Base-by-base conservation (phyloP, 2,329 filamentous ascomycete genomes). In the Ascochyta koolunga region DNA sequence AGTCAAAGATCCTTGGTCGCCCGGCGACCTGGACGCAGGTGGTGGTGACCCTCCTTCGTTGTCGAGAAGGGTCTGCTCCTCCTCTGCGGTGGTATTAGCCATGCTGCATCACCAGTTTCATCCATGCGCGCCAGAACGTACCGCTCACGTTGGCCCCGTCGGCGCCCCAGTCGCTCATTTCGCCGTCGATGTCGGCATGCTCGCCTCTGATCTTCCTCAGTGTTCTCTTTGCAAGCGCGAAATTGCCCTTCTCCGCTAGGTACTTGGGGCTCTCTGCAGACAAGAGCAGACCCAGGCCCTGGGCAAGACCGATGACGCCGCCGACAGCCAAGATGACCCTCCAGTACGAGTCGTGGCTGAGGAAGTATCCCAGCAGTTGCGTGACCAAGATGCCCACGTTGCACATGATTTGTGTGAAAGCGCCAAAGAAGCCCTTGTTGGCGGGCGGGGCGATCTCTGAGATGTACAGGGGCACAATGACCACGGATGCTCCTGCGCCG, bases 401-500 rank as follows among this genome's bases (percentile, higher is more conserved):
- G 79, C 93, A 93, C 76, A 92, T 93, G 68, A 98, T 87, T 72
- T 99, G 93, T 0, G 95, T 98, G 76, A 96, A 89, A 31, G 82
- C 80, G 10, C 86, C 86, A 65, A 96, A 98, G 59, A 96, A 86
- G 5, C 92, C 93, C 49, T 87, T 85, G 61, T 88, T 84, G 15
- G 70, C 71, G 1, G 75, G 75, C 33, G 93, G 95, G 0, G 93
- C 88, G 22, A 97, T 84, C 75, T 99, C 95, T 39, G 91, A 93
- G 64, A 99, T 91, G 79, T 96, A 99, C 18, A 99, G 85, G 0
- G 95, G 95, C 2, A 96, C 92, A 31, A 97, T 90, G 18, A 99
- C 95, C 2, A 95, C 93, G 1, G 92, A 86, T 2, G 92, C 91
- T 19, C 95, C 95, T 5, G 92, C 92, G 6, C 90, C 93, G 1